Percentiles rank a stretch among this genome's conserved stretches.
These are phyloP conservation scores for Euphorbia peplus DNA, from an alignment of 345 rosid species.

Conservation along the genomic window DNA sequence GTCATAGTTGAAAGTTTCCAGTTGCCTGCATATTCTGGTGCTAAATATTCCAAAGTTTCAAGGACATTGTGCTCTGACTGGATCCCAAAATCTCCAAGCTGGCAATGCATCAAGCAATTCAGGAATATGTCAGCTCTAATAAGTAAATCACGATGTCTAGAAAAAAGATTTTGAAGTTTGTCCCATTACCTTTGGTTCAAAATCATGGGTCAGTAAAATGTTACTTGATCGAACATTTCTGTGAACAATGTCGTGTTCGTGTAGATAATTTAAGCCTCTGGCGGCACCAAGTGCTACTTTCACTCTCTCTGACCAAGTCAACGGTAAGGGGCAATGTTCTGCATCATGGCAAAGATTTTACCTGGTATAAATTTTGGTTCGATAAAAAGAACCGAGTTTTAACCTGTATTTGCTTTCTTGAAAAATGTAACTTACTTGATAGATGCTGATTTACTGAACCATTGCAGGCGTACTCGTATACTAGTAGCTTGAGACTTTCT, in stretches of 20 bases:
- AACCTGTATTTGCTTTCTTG: not conserved
- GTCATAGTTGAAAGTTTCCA: constrained; percentile 23
- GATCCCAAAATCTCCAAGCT: constrained; percentile 37
- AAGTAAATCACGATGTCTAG: not conserved
- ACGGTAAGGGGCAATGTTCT: constrained; percentile 25
- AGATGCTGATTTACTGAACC: constrained; percentile 29
- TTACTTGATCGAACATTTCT: constrained; percentile 27
- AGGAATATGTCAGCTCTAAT: not conserved
- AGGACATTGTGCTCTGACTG: not conserved
- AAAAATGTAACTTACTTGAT: constrained; percentile 26
- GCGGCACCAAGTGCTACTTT: constrained; percentile 34
- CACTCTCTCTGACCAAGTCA: constrained; percentile 37
- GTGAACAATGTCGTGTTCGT: constrained; percentile 35
- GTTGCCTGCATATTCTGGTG: constrained; percentile 34
- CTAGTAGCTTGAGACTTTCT: constrained; percentile 35
- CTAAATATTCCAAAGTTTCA: constrained; percentile 15
- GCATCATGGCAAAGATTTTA: constrained; percentile 17
- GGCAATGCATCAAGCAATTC: not conserved
- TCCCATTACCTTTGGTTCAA: constrained; percentile 34
- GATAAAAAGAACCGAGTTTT: too few species aligned
- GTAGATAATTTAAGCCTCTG: constrained; percentile 38
- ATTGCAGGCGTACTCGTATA: constrained; percentile 33
- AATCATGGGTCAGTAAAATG: constrained; percentile 37
- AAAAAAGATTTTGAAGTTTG: not conserved
- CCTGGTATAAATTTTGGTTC: not conserved